A percentile compares a stretch with the other conserved stretches of the same genome.
Evolutionary conservation across 345 rosid genomes (phyloP).

Genomic region (Rhodamnia argentea): DNA sequence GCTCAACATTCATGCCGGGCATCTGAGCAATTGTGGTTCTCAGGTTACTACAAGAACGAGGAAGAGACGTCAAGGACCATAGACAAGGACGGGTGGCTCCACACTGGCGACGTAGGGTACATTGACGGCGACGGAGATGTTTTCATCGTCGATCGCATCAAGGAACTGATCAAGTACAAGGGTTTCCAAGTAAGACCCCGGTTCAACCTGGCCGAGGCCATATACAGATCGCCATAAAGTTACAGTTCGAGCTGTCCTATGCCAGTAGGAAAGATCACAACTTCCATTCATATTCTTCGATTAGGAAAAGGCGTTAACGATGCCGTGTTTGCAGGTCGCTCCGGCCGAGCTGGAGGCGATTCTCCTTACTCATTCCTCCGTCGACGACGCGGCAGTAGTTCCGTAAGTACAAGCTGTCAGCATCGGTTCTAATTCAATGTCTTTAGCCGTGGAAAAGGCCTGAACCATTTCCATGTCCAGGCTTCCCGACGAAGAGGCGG

Average conservation of each 20-base stretch:
- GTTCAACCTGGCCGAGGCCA: background rate
- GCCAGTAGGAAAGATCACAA: background rate
- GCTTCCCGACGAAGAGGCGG: conserved; percentile 88
- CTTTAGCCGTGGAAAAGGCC: background rate
- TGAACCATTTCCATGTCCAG: conserved; percentile 9
- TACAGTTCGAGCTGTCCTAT: background rate
- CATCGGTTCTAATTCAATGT: background rate
- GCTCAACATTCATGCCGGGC: background rate
- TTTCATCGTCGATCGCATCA: conserved; percentile 87
- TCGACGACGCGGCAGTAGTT: conserved; percentile 87
- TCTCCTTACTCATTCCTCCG: conserved; percentile 59
- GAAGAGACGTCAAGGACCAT: conserved; percentile 73
- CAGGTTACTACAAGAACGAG: conserved; percentile 62
- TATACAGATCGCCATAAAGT: background rate
- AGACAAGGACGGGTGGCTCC: conserved; percentile 80
- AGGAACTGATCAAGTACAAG: conserved; percentile 88
- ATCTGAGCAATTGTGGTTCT: background rate
- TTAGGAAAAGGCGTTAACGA: background rate
- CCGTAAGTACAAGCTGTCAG: conserved; percentile 39
- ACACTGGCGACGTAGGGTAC: conserved; percentile 84
- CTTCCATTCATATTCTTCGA: background rate
- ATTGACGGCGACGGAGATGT: conserved; percentile 88
- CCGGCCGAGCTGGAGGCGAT: conserved; percentile 88
- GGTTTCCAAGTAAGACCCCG: conserved; percentile 66
- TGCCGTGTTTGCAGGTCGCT: conserved; percentile 45